Percentiles rank a stretch among this genome's conserved stretches.
Evolutionary conservation across 208 protist species (phyloP).

Genomic region (Leishmania aethiopica): DNA sequence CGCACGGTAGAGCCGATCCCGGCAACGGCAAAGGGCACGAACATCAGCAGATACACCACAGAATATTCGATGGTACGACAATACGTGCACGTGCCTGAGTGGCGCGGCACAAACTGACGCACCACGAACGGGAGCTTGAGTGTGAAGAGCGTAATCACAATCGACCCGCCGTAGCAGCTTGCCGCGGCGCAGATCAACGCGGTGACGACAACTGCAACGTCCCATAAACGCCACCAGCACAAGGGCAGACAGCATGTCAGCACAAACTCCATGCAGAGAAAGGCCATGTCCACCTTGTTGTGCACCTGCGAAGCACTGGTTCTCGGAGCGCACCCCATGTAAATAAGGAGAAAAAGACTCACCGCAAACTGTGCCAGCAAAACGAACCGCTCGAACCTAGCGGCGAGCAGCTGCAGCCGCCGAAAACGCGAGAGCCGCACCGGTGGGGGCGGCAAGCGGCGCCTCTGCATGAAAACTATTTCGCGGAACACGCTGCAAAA

Average conservation of each 20-base stretch:
- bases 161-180: constrained; percentile 43
- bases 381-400: constrained; percentile 20
- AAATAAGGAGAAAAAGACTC: constrained; percentile 58
- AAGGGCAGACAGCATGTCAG: constrained; percentile 39
- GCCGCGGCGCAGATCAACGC: constrained; percentile 48
- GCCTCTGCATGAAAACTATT: constrained; percentile 45
- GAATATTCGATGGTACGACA: constrained; percentile 62
- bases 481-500: constrained; percentile 68
- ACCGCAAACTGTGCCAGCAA: constrained; percentile 57
- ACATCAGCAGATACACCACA: constrained; percentile 50
- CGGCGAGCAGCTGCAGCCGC: constrained; percentile 21
- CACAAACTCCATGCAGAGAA: constrained; percentile 49
- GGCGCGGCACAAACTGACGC: constrained; percentile 39
- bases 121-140: constrained; percentile 72
- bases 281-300: constrained; percentile 57
- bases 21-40: constrained; percentile 58
- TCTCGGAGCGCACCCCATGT: constrained; percentile 54
- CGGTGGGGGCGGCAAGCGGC: constrained; percentile 11
- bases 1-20: constrained; percentile 60
- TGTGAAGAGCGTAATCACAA: constrained; percentile 55
- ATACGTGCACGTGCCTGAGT: constrained; percentile 72
- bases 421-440: constrained; percentile 17
- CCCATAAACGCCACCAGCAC: constrained; percentile 45
- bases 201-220: constrained; percentile 45
- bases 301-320: constrained; percentile 28